Percentiles rank a stretch among this genome's conserved stretches.
These are phyloP conservation scores for Puccinia brachypodii DNA, from an alignment of 1,284 basidiomycete genomes.

Conservation along the genomic window DNA sequence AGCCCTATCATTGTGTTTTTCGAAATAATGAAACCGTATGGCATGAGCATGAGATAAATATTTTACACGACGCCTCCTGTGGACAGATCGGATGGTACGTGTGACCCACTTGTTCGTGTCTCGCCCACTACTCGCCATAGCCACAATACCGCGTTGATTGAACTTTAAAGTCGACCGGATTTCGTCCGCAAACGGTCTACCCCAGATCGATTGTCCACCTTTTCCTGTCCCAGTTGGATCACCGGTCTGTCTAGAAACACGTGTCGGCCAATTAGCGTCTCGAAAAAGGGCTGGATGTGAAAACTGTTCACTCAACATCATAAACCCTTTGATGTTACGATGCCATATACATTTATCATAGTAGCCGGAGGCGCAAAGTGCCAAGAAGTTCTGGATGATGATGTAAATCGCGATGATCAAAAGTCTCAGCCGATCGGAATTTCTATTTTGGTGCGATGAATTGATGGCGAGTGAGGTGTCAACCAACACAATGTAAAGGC, in stretches of 20 bases:
- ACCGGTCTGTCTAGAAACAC: constrained; percentile 52
- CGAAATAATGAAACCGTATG: constrained; percentile 14
- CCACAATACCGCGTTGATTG: constrained; percentile 86
- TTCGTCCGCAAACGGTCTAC: constrained; percentile 82
- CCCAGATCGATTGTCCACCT: constrained; percentile 75
- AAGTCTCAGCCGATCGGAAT: not conserved
- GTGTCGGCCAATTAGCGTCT: not conserved
- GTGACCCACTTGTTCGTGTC: constrained; percentile 77
- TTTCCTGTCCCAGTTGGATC: constrained; percentile 60
- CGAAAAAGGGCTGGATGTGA: constrained; percentile 7
- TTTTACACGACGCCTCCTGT: not conserved
- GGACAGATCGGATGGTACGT: not conserved
- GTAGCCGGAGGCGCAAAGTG: constrained; percentile 82
- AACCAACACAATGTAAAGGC: not conserved
- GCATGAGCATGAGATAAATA: not conserved
- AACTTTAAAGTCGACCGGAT: constrained; percentile 92
- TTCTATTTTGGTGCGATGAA: not conserved
- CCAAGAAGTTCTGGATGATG: constrained; percentile 78
- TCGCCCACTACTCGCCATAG: constrained; percentile 92
- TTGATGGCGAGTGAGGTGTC: constrained; percentile 13
- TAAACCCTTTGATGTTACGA: constrained; percentile 57
- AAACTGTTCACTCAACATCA: not conserved
- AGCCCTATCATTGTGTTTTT: constrained; percentile 49
- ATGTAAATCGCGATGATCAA: not conserved
- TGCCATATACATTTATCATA: constrained; percentile 88